Percentiles rank a stretch among this genome's conserved stretches.
Conservation (phyloP, 768 basidiomycete genomes). For the Chalciporus chontae region DNA sequence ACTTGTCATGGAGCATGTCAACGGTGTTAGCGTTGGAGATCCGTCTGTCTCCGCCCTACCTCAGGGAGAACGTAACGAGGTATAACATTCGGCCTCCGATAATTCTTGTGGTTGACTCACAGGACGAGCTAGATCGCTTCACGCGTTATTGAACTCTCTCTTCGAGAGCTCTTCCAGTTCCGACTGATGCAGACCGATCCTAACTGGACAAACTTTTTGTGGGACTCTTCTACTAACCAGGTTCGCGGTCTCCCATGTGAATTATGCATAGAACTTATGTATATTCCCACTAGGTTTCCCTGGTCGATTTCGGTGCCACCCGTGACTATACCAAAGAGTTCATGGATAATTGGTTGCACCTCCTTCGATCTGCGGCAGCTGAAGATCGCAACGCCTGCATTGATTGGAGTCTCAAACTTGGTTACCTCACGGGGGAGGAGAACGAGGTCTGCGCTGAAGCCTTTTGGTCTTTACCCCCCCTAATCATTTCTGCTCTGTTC, state of each 20-base stretch:
- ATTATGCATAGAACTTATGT: background rate
- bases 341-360: conserved; percentile 80
- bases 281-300: conserved; percentile 52
- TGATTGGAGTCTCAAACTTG: conserved; percentile 73
- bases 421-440: conserved; percentile 90
- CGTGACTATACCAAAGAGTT: conserved; percentile 81
- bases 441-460: conserved; percentile 50
- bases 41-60: conserved; percentile 48
- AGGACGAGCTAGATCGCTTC: conserved; percentile 64
- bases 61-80: conserved; percentile 70
- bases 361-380: conserved; percentile 77
- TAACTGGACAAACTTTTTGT: conserved; percentile 97
- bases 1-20: conserved; percentile 85
- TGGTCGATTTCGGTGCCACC: conserved; percentile 97
- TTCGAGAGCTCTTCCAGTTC: conserved; percentile 89
- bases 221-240: conserved; percentile 64
- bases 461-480: background rate
- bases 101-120: background rate
- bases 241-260: conserved; percentile 31
- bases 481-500: background rate
- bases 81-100: conserved; percentile 28
- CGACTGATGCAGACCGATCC: conserved; percentile 97
- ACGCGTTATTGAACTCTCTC: conserved; percentile 77
- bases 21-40: conserved; percentile 79
- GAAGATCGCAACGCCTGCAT: conserved; percentile 67